These are phyloP conservation scores for Cryphonectria nitschkei DNA, from an alignment of 2,329 filamentous ascomycete species.

Conservation along the genomic window DNA sequence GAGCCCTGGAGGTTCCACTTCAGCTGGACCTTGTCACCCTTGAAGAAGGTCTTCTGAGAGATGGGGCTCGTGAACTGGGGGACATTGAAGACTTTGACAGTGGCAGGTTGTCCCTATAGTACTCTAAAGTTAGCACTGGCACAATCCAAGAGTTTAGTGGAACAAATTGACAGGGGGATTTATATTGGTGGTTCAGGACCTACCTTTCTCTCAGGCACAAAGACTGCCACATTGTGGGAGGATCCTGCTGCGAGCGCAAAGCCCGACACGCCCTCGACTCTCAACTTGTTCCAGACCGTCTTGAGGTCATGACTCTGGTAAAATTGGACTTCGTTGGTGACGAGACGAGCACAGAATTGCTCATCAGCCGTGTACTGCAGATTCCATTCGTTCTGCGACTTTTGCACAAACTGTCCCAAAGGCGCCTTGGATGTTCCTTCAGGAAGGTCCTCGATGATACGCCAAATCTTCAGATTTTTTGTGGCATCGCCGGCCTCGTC, in stretches of 20 bases:
- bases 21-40: constrained; percentile 97
- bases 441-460: constrained; percentile 71
- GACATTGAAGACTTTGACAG: constrained; percentile 92
- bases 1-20: constrained; percentile 97
- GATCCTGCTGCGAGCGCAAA: constrained; percentile 90
- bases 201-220: constrained; percentile 94
- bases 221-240: constrained; percentile 90
- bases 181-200: constrained; percentile 31
- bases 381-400: constrained; percentile 94
- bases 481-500: constrained; percentile 90
- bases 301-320: constrained; percentile 85
- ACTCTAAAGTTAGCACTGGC: constrained; percentile 31
- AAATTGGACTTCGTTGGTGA: constrained; percentile 98
- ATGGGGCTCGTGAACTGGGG: constrained; percentile 81
- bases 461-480: constrained; percentile 98
- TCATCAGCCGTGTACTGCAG: constrained; percentile 96
- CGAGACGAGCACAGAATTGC: constrained; percentile 86
- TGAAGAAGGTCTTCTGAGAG: constrained; percentile 99
- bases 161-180: neutral
- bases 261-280: constrained; percentile 85
- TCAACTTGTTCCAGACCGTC: constrained; percentile 93
- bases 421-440: constrained; percentile 69
- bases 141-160: neutral
- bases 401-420: constrained; percentile 91
- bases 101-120: constrained; percentile 83